phyloP scores from a whole-genome alignment of 75 land plant species.

The Sequoia sempervirens region DNA sequence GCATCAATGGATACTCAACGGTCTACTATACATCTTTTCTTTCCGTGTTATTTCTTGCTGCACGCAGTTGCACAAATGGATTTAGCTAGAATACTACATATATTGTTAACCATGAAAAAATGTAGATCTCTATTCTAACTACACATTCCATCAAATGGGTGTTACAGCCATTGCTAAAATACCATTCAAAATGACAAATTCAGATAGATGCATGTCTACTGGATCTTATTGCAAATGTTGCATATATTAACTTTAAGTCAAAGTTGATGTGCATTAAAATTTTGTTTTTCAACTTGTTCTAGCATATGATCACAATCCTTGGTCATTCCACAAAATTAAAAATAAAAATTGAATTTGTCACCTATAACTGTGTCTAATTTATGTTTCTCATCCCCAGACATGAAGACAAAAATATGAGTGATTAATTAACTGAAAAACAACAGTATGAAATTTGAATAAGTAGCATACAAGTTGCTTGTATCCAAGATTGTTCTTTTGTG shows the following conservation, averaged over 20 bases:
- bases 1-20: too few species aligned
- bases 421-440: background rate
- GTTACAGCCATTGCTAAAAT: background rate
- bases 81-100: background rate
- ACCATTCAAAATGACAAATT: background rate
- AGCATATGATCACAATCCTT: background rate
- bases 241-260: background rate
- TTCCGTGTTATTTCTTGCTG: background rate
- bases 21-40: too few species aligned
- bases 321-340: background rate
- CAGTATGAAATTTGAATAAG: background rate
- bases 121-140: background rate
- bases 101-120: background rate
- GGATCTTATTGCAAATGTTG: background rate
- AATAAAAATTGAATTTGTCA: background rate
- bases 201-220: background rate
- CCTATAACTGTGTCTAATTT: background rate
- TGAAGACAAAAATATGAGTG: background rate
- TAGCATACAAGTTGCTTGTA: slow-evolving; percentile 79
- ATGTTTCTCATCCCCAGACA: background rate
- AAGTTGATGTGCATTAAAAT: background rate
- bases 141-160: background rate
- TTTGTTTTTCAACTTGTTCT: background rate
- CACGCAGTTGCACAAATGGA: background rate
- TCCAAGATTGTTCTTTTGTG: slow-evolving; percentile 81